phyloP scores from a whole-genome alignment of 495 filamentous ascomycete species.

The Filosporella fistucella region DNA sequence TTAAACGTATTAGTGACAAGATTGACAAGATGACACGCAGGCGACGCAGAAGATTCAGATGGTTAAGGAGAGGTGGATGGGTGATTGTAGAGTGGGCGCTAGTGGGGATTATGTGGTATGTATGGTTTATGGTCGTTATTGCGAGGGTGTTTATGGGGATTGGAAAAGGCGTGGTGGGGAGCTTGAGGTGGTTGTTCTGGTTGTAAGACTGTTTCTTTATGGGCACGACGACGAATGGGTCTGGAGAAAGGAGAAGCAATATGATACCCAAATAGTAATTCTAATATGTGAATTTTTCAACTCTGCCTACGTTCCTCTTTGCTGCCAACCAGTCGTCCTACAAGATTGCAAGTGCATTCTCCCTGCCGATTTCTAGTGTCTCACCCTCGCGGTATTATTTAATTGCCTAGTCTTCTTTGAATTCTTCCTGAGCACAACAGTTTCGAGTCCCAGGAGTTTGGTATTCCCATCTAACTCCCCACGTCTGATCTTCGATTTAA shows the following conservation, averaged over 20 bases:
- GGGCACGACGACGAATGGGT: no score
- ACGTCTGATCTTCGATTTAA: no score
- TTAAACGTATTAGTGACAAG: conserved; percentile 72
- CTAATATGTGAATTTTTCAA: background rate
- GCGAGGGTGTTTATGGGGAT: conserved; percentile 56
- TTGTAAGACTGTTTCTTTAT: conserved; percentile 32
- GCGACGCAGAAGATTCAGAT: conserved; percentile 64
- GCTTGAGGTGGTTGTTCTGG: conserved; percentile 76
- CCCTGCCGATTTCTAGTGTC: no score
- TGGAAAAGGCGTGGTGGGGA: conserved; percentile 50
- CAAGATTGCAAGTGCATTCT: no score
- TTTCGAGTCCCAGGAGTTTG: no score
- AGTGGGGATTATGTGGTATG: conserved; percentile 77
- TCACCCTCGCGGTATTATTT: no score
- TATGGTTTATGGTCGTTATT: conserved; percentile 75
- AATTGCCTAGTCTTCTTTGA: no score
- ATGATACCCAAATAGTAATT: no score
- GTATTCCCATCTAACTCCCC: no score
- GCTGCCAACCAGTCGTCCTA: no score
- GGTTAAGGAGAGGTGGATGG: conserved; percentile 65
- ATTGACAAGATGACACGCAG: conserved; percentile 69
- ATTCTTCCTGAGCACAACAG: no score
- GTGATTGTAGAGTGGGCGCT: conserved; percentile 74
- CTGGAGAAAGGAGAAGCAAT: background rate
- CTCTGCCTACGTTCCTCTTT: background rate